These are phyloP conservation scores for Rhizopogon vesiculosus DNA, from an alignment of 768 basidiomycete genomes.

Conservation along the genomic window DNA sequence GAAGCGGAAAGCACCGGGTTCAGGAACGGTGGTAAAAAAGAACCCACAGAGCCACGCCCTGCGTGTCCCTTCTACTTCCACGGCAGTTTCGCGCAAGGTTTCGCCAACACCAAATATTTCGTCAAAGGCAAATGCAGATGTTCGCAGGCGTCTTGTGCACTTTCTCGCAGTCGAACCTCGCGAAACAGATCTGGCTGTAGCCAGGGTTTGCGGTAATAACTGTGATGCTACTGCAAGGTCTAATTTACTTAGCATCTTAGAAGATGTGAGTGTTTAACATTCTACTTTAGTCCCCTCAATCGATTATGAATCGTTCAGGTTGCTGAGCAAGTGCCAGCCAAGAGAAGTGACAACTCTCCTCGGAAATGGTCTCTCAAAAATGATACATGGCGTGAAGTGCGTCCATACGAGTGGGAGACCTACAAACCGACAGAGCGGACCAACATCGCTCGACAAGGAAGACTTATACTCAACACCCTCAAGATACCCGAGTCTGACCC, in stretches of 20 bases:
- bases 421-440: slow-evolving; percentile 44
- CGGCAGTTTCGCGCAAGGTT: slow-evolving; percentile 22
- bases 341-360: slow-evolving; percentile 32
- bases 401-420: slow-evolving; percentile 58
- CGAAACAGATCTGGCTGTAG: slow-evolving; percentile 31
- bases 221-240: slow-evolving; percentile 29
- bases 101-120: slow-evolving; percentile 22
- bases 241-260: slow-evolving; percentile 44
- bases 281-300: background rate
- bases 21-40: slow-evolving; percentile 23
- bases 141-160: slow-evolving; percentile 41
- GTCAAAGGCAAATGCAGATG: slow-evolving; percentile 13
- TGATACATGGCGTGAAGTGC: slow-evolving; percentile 61
- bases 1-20: slow-evolving; percentile 34
- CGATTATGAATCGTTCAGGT: slow-evolving; percentile 31
- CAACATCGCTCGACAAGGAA: slow-evolving; percentile 48
- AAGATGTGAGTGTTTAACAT: slow-evolving; percentile 35
- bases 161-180: slow-evolving; percentile 49
- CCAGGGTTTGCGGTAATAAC: slow-evolving; percentile 40
- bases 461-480: slow-evolving; percentile 41
- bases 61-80: slow-evolving; percentile 25
- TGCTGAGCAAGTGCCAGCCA: slow-evolving; percentile 38
- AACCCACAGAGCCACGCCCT: slow-evolving; percentile 12
- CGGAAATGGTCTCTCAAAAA: slow-evolving; percentile 52
- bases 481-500: slow-evolving; percentile 57